phyloP scores from a whole-genome alignment of 345 rosid species.

The Gossypium bickii region DNA sequence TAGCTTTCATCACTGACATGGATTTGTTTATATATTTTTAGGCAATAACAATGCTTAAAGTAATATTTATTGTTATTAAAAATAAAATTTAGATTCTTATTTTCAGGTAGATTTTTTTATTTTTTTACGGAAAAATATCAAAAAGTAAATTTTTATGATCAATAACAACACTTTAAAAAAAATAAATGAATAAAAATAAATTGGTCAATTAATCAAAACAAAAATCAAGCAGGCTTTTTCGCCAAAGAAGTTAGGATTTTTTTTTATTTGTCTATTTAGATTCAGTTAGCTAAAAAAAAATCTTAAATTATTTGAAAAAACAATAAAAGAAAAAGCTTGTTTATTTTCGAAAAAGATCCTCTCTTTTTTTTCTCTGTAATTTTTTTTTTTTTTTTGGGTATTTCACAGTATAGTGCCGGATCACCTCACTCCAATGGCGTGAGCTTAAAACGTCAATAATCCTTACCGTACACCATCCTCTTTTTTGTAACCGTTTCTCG shows the following conservation, averaged over 20 bases:
- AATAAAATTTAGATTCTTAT: no score
- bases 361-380: not conserved
- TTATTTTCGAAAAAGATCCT: constrained; percentile 1
- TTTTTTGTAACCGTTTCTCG: constrained; percentile 16
- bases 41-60: not conserved
- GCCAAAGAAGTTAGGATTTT: constrained; percentile 3
- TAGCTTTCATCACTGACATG: not conserved
- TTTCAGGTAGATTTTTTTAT: no score
- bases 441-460: constrained; percentile 21
- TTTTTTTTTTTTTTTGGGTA: not conserved
- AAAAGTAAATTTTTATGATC: no score
- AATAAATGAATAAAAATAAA: not conserved
- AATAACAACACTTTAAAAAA: not conserved
- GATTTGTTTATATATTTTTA: not conserved
- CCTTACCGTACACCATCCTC: constrained; percentile 27
- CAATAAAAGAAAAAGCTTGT: not conserved
- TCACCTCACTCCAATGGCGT: constrained; percentile 34
- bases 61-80: no score
- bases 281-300: not conserved
- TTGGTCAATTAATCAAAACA: constrained; percentile 10
- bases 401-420: constrained; percentile 20
- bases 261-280: constrained; percentile 10
- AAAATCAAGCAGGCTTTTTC: constrained; percentile 25
- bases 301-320: not conserved
- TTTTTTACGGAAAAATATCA: no score